Base-by-base conservation (phyloP, 1,139 yeast species). In the Scheffersomyces insectosa region DNA sequence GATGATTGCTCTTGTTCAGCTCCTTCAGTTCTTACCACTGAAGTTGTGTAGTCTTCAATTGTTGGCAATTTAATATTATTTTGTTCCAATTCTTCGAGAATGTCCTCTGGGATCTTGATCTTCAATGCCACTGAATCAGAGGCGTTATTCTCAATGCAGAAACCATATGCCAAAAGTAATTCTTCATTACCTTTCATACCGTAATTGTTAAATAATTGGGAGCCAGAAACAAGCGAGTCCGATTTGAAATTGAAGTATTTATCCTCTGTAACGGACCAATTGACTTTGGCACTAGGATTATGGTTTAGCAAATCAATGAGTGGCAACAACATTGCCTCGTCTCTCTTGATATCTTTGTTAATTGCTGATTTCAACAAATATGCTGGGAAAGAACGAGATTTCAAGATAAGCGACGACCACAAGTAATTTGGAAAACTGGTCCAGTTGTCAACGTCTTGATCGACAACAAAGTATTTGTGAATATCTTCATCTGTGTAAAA, bases 151-250 rank as follows among this genome's bases (percentile, higher is more conserved):
- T 78, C 77, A 3, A 85, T 42, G 20, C 83, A 80, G 63, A 89
- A 89, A 0, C 97, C 97, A 51, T 80, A 80, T 0, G 80, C 83
- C 33, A 80, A 57, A 5, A 81, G 62, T 28, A 85, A 68, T 52
- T 88, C 96, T 55, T 86, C 89, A 57, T 90, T 90, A 0, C 95
- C 85, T 59, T 89, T 90, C 46, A 83, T 79, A 1, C 98, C 98
- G 61, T 91, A 90, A 62, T 88, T 89, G 60, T 90, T 89, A 60
- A 63, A 84, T 2, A 89, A 54, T 56, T 88, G 85, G 4, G 59
- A 56, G 0, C 80, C 83, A 0, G 42, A 42, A 3, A 34, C 52
- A 3, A 45, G 41, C 1, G 58, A 49, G n/a, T 62, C 59, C 36
- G 75, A 60, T 38, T 57, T 59, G 56, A 75, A 60, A 42, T 57